phyloP scores from a whole-genome alignment of 2,329 filamentous ascomycete genomes.

The Alternaria sp. region DNA sequence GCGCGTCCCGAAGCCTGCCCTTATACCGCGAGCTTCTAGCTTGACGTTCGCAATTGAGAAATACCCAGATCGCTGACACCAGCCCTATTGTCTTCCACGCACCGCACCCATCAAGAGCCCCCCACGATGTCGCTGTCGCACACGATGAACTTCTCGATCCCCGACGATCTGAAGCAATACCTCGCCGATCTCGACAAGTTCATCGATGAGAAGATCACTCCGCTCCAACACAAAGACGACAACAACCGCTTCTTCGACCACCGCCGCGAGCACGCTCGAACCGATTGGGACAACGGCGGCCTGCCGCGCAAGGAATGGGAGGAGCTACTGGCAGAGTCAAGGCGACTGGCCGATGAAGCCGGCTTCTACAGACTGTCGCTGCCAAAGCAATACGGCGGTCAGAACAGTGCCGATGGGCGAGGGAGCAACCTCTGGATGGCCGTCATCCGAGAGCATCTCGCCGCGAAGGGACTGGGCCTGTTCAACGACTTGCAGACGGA shows the following conservation, averaged over 20 bases:
- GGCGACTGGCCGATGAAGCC: conserved; percentile 61
- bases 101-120: background rate
- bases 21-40: conserved; percentile 5
- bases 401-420: conserved; percentile 51
- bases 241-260: conserved; percentile 72
- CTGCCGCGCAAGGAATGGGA: conserved; percentile 67
- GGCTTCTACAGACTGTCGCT: conserved; percentile 67
- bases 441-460: conserved; percentile 65
- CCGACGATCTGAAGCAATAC: conserved; percentile 56
- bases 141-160: conserved; percentile 57
- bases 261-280: conserved; percentile 66
- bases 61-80: conserved; percentile 7
- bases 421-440: conserved; percentile 68
- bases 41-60: background rate
- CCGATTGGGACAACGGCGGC: conserved; percentile 65
- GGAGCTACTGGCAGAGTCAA: conserved; percentile 57
- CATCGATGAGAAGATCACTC: conserved; percentile 60
- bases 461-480: conserved; percentile 64
- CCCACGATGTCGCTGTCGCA: conserved; percentile 7
- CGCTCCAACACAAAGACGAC: conserved; percentile 62
- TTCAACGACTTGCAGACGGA: conserved; percentile 71
- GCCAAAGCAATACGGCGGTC: conserved; percentile 62
- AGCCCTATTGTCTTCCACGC: too few relatives aligned
- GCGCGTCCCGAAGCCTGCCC: conserved; percentile 21
- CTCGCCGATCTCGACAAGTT: conserved; percentile 62